Percentiles rank a stretch among this genome's conserved stretches.
Evolutionary conservation across 768 basidiomycete genomes (phyloP).

Genomic region (Calocera cornea): DNA sequence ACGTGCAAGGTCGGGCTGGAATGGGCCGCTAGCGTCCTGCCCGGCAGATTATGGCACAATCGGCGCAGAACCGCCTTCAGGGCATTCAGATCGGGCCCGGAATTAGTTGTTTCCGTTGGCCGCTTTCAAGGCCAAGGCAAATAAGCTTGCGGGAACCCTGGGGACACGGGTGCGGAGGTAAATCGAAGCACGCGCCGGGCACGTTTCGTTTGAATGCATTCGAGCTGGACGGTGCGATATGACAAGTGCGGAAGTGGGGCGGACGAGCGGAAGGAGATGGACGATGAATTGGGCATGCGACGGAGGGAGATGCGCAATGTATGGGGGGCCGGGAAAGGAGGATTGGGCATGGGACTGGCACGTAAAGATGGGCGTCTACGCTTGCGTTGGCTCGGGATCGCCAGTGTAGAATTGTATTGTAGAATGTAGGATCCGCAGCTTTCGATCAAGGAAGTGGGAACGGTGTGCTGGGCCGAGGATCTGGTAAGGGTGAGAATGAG

Average conservation of each 20-base stretch:
- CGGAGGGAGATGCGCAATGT: neutral
- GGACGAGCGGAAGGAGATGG: neutral
- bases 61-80: neutral
- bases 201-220: neutral
- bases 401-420: no score
- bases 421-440: no score
- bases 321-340: neutral
- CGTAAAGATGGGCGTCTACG: neutral
- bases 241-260: neutral
- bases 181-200: neutral
- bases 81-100: neutral
- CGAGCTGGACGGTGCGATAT: neutral
- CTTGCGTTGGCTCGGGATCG: no score
- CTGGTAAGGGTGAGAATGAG: neutral
- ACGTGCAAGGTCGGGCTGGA: neutral
- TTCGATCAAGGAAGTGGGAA: no score
- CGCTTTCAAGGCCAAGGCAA: neutral
- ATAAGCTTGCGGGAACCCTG: neutral
- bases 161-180: neutral
- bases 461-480: neutral
- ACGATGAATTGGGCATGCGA: neutral
- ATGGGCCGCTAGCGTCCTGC: neutral
- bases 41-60: neutral
- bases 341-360: neutral
- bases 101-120: neutral